Conservation (phyloP, 192 early-diverging fungal species). For the Ambispora gerdemannii region DNA sequence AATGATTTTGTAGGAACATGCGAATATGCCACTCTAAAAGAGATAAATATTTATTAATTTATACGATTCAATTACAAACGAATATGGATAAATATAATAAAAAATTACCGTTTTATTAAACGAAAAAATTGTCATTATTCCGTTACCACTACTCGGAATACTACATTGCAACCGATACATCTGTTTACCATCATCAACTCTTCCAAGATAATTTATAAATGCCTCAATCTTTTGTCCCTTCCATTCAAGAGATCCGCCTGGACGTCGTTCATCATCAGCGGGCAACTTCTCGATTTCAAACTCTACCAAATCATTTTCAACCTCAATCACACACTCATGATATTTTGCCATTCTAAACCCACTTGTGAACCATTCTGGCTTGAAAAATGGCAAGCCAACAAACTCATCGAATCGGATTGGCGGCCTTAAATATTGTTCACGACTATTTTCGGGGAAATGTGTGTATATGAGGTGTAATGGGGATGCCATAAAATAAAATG, state of each 20-base stretch:
- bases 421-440: constrained; percentile 49
- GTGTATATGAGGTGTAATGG: constrained; percentile 54
- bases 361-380: not conserved
- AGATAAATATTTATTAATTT: not conserved
- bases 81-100: not conserved
- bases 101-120: not conserved
- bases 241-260: constrained; percentile 13
- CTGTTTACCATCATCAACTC: not conserved
- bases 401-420: constrained; percentile 31
- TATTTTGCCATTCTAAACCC: constrained; percentile 5
- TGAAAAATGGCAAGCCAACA: constrained; percentile 4
- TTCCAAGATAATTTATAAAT: not conserved
- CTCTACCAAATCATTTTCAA: constrained; percentile 11
- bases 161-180: constrained; percentile 12
- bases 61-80: not conserved
- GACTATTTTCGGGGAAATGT: constrained; percentile 52
- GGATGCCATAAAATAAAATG: constrained; percentile 53
- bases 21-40: not conserved
- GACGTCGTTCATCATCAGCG: not conserved
- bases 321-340: not conserved
- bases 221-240: not conserved
- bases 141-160: constrained; percentile 14
- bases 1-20: not conserved
- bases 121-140: not conserved
- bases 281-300: constrained; percentile 12